phyloP scores from a whole-genome alignment of 306 rosid genomes.

The Cicer yamashitae region DNA sequence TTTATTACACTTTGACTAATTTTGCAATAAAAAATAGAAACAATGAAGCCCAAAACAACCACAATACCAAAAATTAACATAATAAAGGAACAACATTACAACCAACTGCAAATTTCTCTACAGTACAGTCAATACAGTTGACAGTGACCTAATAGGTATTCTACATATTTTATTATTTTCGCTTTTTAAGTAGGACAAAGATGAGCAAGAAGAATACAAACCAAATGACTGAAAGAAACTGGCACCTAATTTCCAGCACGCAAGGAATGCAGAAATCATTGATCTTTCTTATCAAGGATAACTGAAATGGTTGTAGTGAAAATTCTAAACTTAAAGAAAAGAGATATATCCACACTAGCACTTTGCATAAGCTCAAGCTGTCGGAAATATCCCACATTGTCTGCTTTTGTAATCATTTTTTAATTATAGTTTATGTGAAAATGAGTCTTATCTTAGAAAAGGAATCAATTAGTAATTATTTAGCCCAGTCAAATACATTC shows the following conservation, averaged over 20 bases:
- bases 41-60: not conserved
- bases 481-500: not conserved
- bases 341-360: slow-evolving; percentile 21
- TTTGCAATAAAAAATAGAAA: slow-evolving; percentile 23
- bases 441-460: not conserved
- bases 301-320: slow-evolving; percentile 23
- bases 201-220: slow-evolving; percentile 31
- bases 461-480: not conserved
- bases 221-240: slow-evolving; percentile 17
- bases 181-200: slow-evolving; percentile 1
- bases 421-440: not conserved
- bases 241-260: slow-evolving; percentile 7
- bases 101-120: slow-evolving; percentile 7
- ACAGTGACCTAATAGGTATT: not conserved
- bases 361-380: slow-evolving; percentile 29
- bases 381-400: not conserved
- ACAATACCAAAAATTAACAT: slow-evolving; percentile 11
- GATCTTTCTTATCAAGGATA: slow-evolving; percentile 33
- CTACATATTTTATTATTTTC: not conserved
- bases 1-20: slow-evolving; percentile 4
- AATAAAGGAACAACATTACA: slow-evolving; percentile 12
- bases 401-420: slow-evolving; percentile 2
- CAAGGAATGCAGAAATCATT: slow-evolving; percentile 37
- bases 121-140: slow-evolving; percentile 7
- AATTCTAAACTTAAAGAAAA: slow-evolving; percentile 12